Conservation (phyloP, 148 eudicot genomes). For the Suaeda aralocaspica region DNA sequence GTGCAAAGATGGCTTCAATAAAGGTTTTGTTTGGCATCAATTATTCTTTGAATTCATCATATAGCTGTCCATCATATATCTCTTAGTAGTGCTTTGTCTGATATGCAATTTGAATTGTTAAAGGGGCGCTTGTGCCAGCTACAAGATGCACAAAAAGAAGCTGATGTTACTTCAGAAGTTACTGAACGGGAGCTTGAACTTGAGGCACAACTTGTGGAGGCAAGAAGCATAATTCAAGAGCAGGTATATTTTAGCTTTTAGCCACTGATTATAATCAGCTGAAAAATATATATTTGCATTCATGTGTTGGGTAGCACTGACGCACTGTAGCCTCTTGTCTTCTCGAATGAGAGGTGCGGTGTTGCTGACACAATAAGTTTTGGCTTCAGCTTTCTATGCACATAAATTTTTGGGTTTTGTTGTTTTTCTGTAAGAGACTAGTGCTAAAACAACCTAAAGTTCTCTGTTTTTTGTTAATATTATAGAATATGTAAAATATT, state of each 20-base stretch:
- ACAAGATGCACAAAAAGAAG: conserved; percentile 87
- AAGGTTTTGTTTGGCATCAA: conserved; percentile 46
- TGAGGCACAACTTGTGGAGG: conserved; percentile 98
- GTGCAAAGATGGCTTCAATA: conserved; percentile 84
- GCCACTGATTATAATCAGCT: not conserved
- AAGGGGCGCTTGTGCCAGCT: conserved; percentile 91
- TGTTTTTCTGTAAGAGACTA: too few species aligned
- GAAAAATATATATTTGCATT: not conserved
- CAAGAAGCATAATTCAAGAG: conserved; percentile 98
- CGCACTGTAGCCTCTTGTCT: not conserved
- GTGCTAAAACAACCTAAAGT: not conserved
- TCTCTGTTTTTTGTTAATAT: not conserved
- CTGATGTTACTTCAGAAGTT: conserved; percentile 91
- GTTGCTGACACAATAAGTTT: not conserved
- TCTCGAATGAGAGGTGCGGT: not conserved
- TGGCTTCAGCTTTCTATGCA: not conserved
- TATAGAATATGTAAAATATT: not conserved
- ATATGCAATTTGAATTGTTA: conserved; percentile 14
- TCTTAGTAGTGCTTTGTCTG: conserved; percentile 15
- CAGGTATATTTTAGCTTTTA: conserved; percentile 63
- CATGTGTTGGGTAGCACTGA: too few species aligned
- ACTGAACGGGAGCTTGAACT: conserved; percentile 98
- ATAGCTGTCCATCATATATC: not conserved
- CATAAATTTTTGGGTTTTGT: too few species aligned
- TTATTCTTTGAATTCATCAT: not conserved